A percentile compares a stretch with the other conserved stretches of the same genome.
phyloP scores from a whole-genome alignment of 179 eudicot genomes.

The Patellifolia procumbens region DNA sequence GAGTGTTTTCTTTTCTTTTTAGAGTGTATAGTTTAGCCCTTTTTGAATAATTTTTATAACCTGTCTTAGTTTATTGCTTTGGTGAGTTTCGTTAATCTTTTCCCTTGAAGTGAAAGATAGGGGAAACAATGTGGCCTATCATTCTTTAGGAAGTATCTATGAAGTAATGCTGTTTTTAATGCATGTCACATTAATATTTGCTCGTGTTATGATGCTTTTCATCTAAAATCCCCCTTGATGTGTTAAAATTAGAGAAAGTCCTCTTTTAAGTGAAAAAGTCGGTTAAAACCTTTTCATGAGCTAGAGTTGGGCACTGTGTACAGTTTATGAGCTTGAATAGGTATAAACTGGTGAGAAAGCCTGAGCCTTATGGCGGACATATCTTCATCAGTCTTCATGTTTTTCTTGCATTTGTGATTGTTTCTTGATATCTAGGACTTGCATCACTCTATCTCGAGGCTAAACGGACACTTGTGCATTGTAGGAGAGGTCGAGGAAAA shows the following conservation, averaged over 20 bases:
- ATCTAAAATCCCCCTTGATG: background rate
- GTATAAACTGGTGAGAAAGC: background rate
- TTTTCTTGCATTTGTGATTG: background rate
- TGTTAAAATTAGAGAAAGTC: background rate
- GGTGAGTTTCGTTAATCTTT: too few species aligned
- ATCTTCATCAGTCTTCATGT: background rate
- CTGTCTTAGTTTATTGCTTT: too few species aligned
- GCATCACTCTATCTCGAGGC: background rate
- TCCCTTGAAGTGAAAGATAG: too few species aligned
- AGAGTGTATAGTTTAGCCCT: background rate
- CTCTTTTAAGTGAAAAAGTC: background rate
- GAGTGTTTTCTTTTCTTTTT: background rate
- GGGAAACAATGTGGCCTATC: too few species aligned
- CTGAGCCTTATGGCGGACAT: background rate
- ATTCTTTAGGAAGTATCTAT: background rate
- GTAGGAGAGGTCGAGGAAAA: background rate
- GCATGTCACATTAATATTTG: background rate
- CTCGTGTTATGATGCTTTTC: background rate
- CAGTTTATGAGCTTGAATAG: background rate
- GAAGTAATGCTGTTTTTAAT: background rate
- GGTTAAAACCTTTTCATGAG: background rate
- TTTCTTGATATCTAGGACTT: background rate
- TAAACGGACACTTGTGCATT: background rate
- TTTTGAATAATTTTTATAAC: background rate
- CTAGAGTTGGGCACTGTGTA: background rate